phyloP scores from a whole-genome alignment of 257 asterid species.

The Nicotiana tomentosiformis region DNA sequence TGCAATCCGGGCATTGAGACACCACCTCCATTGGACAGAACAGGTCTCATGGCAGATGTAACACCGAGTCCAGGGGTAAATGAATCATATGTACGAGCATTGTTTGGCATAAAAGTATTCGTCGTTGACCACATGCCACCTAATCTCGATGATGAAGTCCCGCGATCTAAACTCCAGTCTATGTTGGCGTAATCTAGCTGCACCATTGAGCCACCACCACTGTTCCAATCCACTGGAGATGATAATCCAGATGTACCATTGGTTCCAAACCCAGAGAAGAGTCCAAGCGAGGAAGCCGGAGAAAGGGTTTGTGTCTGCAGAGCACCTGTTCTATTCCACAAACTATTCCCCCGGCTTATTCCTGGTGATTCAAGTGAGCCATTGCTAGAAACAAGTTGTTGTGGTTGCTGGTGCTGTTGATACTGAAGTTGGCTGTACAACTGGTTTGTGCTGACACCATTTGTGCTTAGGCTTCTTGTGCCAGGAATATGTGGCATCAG shows the following conservation, averaged over 20 bases:
- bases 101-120: slow-evolving; percentile 38
- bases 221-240: slow-evolving; percentile 57
- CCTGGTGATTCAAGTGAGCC: slow-evolving; percentile 31
- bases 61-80: slow-evolving; percentile 43
- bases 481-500: slow-evolving; percentile 33
- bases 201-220: slow-evolving; percentile 33
- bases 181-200: slow-evolving; percentile 57
- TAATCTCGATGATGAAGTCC: slow-evolving; percentile 25
- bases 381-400: slow-evolving; percentile 29
- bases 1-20: slow-evolving; percentile 38
- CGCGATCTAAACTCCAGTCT: slow-evolving; percentile 72
- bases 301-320: slow-evolving; percentile 40
- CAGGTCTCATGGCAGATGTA: slow-evolving; percentile 54
- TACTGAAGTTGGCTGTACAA: slow-evolving; percentile 38
- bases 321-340: slow-evolving; percentile 37
- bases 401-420: slow-evolving; percentile 38
- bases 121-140: slow-evolving; percentile 42
- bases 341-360: slow-evolving; percentile 24
- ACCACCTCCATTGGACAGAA: slow-evolving; percentile 33
- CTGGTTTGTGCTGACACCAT: slow-evolving; percentile 26
- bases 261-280: slow-evolving; percentile 49
- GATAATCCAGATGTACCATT: slow-evolving; percentile 40
- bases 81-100: slow-evolving; percentile 37
- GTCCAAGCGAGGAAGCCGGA: slow-evolving; percentile 65
- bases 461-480: slow-evolving; percentile 33